A percentile compares a stretch with the other conserved stretches of the same genome.
These are phyloP conservation scores for Colletotrichum nymphaeae DNA, from an alignment of 2,329 filamentous ascomycete genomes.

Conservation along the genomic window DNA sequence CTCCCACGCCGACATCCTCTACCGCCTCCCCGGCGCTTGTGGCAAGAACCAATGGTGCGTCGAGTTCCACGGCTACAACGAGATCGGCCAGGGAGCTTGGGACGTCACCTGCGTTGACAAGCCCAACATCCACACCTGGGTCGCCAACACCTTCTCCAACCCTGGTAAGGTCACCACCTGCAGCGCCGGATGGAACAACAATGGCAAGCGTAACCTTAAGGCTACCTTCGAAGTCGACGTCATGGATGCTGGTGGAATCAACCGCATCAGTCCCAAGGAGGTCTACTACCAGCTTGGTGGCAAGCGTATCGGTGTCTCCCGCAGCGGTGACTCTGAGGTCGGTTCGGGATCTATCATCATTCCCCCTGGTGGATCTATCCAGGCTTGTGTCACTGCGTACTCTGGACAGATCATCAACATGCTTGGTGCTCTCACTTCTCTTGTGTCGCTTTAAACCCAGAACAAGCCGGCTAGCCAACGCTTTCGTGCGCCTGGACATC, in stretches of 20 bases:
- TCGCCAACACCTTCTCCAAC: background rate
- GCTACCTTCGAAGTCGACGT: slow-evolving; percentile 6
- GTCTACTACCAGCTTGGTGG: slow-evolving; percentile 9
- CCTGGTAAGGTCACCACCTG: slow-evolving; percentile 1
- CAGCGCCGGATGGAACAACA: slow-evolving; percentile 20
- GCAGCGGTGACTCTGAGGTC: background rate
- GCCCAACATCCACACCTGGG: slow-evolving; percentile 2
- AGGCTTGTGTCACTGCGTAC: slow-evolving; percentile 5
- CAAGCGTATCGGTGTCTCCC: slow-evolving; percentile 8
- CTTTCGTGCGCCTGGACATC: too few relatives aligned
- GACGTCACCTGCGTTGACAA: slow-evolving; percentile 16
- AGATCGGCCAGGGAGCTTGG: background rate
- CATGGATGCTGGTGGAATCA: slow-evolving; percentile 4
- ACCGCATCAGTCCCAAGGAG: background rate
- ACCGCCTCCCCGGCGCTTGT: slow-evolving; percentile 2
- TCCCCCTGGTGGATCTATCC: slow-evolving; percentile 3
- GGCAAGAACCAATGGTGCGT: slow-evolving; percentile 8
- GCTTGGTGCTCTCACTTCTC: background rate
- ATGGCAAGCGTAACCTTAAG: slow-evolving; percentile 6
- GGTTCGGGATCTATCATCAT: slow-evolving; percentile 7
- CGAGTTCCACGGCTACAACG: slow-evolving; percentile 13
- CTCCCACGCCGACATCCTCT: slow-evolving; percentile 2
- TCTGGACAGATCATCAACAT: slow-evolving; percentile 1
- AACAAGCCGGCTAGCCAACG: background rate
- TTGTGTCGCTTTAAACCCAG: background rate